These are phyloP conservation scores for Hamamelis virginiana DNA, from an alignment of 164 flowering plant genomes.

Conservation along the genomic window DNA sequence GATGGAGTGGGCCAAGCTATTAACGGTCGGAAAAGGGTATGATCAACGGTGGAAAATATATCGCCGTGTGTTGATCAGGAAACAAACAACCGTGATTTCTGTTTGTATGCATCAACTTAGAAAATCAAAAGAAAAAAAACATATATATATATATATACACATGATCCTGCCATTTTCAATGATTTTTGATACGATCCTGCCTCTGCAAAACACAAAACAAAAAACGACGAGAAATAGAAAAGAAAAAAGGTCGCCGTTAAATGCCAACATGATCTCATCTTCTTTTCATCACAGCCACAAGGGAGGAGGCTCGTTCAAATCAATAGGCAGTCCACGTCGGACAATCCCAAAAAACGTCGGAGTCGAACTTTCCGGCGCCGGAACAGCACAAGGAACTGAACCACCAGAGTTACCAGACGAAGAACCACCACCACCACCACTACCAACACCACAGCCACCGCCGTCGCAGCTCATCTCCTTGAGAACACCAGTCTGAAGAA, in stretches of 20 bases:
- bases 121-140: no score
- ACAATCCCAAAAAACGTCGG: slow-evolving; percentile 34
- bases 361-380: neutral
- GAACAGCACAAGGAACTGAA: neutral
- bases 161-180: neutral
- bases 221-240: neutral
- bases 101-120: no score
- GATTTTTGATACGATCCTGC: neutral
- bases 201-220: neutral
- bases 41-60: no score
- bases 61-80: no score
- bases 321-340: slow-evolving; percentile 61
- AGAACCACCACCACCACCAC: neutral
- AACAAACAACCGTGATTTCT: no score
- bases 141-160: neutral
- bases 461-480: slow-evolving; percentile 10
- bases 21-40: no score
- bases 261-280: neutral
- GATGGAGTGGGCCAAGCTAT: no score
- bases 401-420: neutral
- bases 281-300: slow-evolving; percentile 37
- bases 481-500: slow-evolving; percentile 30
- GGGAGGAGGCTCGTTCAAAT: slow-evolving; percentile 77
- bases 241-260: slow-evolving; percentile 9
- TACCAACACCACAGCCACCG: no score